phyloP scores from a whole-genome alignment of 225 moss, liverwort and hornwort species.

The Anthoceros angustus region DNA sequence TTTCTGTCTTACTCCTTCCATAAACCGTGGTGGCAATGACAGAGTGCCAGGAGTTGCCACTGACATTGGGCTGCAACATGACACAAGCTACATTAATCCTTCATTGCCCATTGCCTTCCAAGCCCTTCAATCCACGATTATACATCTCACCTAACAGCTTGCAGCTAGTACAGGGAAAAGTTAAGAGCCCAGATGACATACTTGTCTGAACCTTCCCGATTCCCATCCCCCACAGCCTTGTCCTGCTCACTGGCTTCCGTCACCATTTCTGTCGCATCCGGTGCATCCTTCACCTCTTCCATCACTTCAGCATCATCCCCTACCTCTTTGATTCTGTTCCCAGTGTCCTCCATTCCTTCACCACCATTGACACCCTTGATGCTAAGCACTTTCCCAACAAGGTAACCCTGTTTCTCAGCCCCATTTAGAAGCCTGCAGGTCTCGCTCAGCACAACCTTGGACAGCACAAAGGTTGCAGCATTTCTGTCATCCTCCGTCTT shows the following conservation, averaged over 20 bases:
- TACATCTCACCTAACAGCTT: background rate
- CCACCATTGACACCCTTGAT: slow-evolving; percentile 13
- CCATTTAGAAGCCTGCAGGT: slow-evolving; percentile 77
- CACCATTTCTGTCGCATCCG: too few species aligned
- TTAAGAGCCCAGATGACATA: too few species aligned
- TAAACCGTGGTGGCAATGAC: slow-evolving; percentile 21
- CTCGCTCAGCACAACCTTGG: slow-evolving; percentile 76
- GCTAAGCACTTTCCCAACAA: slow-evolving; percentile 34
- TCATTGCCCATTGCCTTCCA: background rate
- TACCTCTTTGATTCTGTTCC: slow-evolving; percentile 32
- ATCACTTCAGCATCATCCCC: slow-evolving; percentile 10
- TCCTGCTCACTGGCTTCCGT: too few species aligned
- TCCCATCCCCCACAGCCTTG: too few species aligned
- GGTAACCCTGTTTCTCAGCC: slow-evolving; percentile 10
- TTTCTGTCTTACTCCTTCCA: slow-evolving; percentile 24
- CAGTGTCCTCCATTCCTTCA: slow-evolving; percentile 4
- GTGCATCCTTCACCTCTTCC: too few species aligned
- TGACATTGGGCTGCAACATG: slow-evolving; percentile 11
- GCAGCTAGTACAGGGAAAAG: too few species aligned
- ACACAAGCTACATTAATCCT: background rate
- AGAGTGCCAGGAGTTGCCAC: slow-evolving; percentile 18
- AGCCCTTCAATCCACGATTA: background rate
- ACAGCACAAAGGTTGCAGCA: slow-evolving; percentile 55
- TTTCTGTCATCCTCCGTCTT: slow-evolving; percentile 56
- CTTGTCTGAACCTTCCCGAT: too few species aligned